A percentile compares a stretch with the other conserved stretches of the same genome.
These are phyloP conservation scores for Globisporangium middletonii DNA, from an alignment of 352 stramenopile genomes.

Conservation along the genomic window DNA sequence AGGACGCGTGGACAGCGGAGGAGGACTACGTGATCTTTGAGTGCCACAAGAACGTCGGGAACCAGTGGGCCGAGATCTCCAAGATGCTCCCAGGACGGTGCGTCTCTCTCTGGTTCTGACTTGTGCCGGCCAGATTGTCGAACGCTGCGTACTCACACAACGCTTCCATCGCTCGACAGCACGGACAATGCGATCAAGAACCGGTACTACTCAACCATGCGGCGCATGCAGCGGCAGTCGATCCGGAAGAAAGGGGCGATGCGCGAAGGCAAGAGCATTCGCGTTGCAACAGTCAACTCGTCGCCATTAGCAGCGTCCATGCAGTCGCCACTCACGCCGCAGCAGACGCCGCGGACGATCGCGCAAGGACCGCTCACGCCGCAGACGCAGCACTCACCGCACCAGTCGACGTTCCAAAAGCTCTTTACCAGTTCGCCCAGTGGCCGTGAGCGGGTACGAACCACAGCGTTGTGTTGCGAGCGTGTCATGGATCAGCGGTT, in stretches of 20 bases:
- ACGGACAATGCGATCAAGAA: constrained; percentile 93
- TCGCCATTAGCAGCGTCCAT: constrained; percentile 21
- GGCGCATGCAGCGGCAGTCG: constrained; percentile 82
- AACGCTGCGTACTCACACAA: background rate
- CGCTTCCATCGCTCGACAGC: constrained; percentile 9
- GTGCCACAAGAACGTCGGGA: constrained; percentile 89
- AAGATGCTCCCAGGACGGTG: constrained; percentile 85
- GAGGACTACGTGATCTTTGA: constrained; percentile 90
- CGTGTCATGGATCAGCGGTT: background rate
- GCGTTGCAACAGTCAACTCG: constrained; percentile 53
- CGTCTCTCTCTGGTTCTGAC: background rate
- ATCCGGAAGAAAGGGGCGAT: constrained; percentile 82
- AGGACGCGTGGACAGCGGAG: constrained; percentile 85
- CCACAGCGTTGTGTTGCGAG: background rate
- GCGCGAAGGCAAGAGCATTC: constrained; percentile 76
- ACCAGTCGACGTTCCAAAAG: constrained; percentile 49
- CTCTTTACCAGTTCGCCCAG: constrained; percentile 34
- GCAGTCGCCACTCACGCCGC: constrained; percentile 5
- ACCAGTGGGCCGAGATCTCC: constrained; percentile 90
- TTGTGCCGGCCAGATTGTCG: background rate
- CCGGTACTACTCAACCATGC: constrained; percentile 90
- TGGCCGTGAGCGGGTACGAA: constrained; percentile 30
- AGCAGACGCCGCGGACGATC: background rate
- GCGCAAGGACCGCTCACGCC: constrained; percentile 16
- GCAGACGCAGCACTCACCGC: constrained; percentile 24